Percentiles rank a stretch among this genome's conserved stretches.
phyloP scores from a whole-genome alignment of 2,329 filamentous ascomycete species.

The Venturia effusa region DNA sequence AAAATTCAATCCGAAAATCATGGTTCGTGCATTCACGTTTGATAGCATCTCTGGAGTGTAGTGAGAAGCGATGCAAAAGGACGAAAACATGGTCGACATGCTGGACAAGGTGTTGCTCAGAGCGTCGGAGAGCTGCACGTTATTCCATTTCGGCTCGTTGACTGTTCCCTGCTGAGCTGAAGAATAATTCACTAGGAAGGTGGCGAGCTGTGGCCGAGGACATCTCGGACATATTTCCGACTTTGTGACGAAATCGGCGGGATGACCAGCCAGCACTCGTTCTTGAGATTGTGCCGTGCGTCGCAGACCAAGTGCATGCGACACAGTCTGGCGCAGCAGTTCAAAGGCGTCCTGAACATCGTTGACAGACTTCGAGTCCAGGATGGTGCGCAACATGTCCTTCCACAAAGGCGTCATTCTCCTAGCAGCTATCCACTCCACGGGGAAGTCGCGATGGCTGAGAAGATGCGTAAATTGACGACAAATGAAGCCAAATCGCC shows the following conservation, averaged over 20 bases:
- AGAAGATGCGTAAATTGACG: background rate
- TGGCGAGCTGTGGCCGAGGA: background rate
- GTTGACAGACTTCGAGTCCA: background rate
- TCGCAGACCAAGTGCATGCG: background rate
- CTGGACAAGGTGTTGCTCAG: constrained; percentile 9
- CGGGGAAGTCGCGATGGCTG: background rate
- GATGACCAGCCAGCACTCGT: background rate
- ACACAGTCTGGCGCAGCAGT: background rate
- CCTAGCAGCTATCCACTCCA: constrained; percentile 3
- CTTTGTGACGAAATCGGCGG: background rate
- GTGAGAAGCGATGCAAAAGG: background rate
- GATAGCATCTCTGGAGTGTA: background rate
- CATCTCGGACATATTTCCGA: background rate
- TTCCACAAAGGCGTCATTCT: constrained; percentile 3
- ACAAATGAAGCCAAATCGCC: background rate
- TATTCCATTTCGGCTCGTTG: background rate
- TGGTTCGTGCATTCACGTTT: background rate
- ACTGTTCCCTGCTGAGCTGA: background rate
- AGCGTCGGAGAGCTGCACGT: background rate
- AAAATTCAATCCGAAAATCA: background rate
- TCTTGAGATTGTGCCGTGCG: background rate
- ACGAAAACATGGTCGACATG: constrained; percentile 6
- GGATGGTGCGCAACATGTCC: background rate
- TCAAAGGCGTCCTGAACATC: background rate
- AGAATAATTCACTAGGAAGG: background rate